Evolutionary conservation across 805 yeast genomes (phyloP).

Genomic region (Pichia sporocuriosa): DNA sequence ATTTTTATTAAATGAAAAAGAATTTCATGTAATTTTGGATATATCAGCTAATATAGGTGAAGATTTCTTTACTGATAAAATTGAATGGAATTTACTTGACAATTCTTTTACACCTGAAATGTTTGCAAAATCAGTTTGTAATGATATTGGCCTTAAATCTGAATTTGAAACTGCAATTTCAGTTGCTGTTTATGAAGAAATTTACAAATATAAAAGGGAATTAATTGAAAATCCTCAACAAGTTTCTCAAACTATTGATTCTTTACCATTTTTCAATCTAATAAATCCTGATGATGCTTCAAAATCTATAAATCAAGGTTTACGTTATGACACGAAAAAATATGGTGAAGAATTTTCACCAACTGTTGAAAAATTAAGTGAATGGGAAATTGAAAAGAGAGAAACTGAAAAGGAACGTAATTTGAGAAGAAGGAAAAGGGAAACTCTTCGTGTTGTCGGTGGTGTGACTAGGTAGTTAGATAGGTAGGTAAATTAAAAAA

Average conservation of each 20-base stretch:
- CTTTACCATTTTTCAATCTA: slow-evolving; percentile 29
- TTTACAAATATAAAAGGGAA: slow-evolving; percentile 72
- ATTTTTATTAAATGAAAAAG: slow-evolving; percentile 30
- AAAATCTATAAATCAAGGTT: slow-evolving; percentile 33
- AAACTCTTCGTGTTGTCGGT: slow-evolving; percentile 56
- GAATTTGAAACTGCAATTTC: slow-evolving; percentile 90
- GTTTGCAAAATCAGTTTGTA: slow-evolving; percentile 76
- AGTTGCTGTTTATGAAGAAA: slow-evolving; percentile 75
- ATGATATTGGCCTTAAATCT: slow-evolving; percentile 74
- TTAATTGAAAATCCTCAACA: slow-evolving; percentile 51
- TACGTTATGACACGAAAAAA: slow-evolving; percentile 66
- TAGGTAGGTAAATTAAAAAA: neutral
- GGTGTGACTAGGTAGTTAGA: slow-evolving; percentile 8
- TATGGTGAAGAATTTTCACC: slow-evolving; percentile 87
- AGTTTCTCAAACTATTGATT: slow-evolving; percentile 29
- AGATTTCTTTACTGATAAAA: slow-evolving; percentile 80
- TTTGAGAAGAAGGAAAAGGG: slow-evolving; percentile 86
- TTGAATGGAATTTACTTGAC: slow-evolving; percentile 82
- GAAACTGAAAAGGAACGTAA: slow-evolving; percentile 94
- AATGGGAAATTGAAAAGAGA: slow-evolving; percentile 89
- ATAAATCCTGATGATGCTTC: slow-evolving; percentile 24
- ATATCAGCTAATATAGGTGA: slow-evolving; percentile 78
- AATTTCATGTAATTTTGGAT: slow-evolving; percentile 71
- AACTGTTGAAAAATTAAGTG: slow-evolving; percentile 73
- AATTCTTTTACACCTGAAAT: slow-evolving; percentile 63